Evolutionary conservation across 106 monocot species (phyloP), one percentile per base, ranked within the genome.

Genomic region (Dendrobium huoshanense): DNA sequence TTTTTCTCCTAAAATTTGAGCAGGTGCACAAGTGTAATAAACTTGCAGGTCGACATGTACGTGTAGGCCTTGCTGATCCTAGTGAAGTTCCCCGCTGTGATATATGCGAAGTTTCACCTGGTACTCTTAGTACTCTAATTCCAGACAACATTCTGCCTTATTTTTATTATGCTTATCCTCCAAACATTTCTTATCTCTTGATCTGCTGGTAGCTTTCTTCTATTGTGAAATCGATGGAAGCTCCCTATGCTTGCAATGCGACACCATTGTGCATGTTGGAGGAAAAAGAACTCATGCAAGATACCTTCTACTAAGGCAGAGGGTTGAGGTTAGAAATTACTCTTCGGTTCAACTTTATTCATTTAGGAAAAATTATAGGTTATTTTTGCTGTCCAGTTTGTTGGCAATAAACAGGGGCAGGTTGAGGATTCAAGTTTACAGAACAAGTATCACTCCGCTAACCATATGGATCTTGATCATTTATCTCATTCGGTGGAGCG

Each of bases 11-110:
- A 8, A 65, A 65, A 24, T 22, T 65, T 37, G 78, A 56, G 40
- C 79, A 98, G 97, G 97, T 98, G 20, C 97, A 98, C 80, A 91
- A 80, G 89, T 98, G 97, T 85, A 98, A 98, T 82, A 98, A 98
- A 77, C 92, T 98, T 84, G 97, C 97, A 58, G 91, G 91, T 80
- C 85, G 97, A 55, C 97, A 98, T 88, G 92, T 98, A 64, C 82
- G 97, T 83, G 94, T 98, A 80, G 94, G 92, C 13, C 89, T 98
- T 77, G 94, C 92, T 67, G 87, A 88, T 45, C 94, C 97, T 9
- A 92, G 85, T 81, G 86, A 90, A 84, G 88, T 95, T 80, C 86
- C 85, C 77, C 88, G 82, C 58, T 98, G 97, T 79, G 97, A 98
- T 79, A 95, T 98, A 85, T 94, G 97, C 44, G 94, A 98, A 83